Evolutionary conservation across 768 basidiomycete species (phyloP).

Genomic region (Pisolithus orientalis): DNA sequence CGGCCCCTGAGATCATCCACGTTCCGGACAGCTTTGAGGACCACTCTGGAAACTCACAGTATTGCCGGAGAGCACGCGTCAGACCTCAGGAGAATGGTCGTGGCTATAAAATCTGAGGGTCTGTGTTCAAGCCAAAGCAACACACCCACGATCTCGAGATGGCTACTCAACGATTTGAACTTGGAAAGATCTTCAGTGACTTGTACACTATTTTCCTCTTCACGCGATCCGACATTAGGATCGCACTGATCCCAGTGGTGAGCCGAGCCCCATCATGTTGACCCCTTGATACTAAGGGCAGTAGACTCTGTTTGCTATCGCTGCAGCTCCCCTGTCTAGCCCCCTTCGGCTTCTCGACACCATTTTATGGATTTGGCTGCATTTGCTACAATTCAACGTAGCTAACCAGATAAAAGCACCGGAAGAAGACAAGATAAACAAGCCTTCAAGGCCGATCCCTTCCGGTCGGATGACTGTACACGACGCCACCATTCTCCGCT

Average conservation of each 20-base stretch:
- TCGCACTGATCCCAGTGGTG: conserved; percentile 42
- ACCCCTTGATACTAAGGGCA: not conserved
- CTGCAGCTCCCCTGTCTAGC: conserved; percentile 25
- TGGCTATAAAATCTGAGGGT: too few species aligned
- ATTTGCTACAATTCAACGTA: conserved; percentile 39
- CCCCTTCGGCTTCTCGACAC: conserved; percentile 17
- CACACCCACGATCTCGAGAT: too few species aligned
- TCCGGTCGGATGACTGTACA: conserved; percentile 34
- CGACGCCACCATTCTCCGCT: conserved; percentile 31
- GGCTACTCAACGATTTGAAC: too few species aligned
- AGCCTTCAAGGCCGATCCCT: conserved; percentile 40
- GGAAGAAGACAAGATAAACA: conserved; percentile 40
- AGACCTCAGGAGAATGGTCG: too few species aligned
- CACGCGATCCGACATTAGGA: conserved; percentile 41
- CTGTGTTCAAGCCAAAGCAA: too few species aligned
- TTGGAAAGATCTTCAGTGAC: conserved; percentile 15
- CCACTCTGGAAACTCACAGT: too few species aligned
- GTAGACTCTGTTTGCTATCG: conserved; percentile 29
- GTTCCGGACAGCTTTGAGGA: too few species aligned
- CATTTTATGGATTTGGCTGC: conserved; percentile 39
- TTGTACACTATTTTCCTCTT: conserved; percentile 34
- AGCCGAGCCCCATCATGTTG: conserved; percentile 6
- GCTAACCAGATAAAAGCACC: conserved; percentile 38
- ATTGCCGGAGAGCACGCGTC: too few species aligned
- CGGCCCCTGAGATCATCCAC: too few species aligned